Percentiles rank a stretch among this genome's conserved stretches.
phyloP scores from a whole-genome alignment of 805 yeast genomes.

The Pichia californica region DNA sequence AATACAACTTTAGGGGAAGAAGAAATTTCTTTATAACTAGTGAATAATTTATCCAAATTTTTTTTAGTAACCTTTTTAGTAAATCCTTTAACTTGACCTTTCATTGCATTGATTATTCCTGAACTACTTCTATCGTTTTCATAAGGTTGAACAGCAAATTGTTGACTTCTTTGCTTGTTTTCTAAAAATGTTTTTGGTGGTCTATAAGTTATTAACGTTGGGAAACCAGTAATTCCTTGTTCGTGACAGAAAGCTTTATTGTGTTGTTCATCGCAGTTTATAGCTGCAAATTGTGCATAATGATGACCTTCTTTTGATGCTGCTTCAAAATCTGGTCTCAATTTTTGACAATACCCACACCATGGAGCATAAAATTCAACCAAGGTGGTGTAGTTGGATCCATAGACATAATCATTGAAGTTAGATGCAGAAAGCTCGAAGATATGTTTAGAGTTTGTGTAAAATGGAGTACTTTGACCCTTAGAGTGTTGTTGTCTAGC shows the following conservation, averaged over 20 bases:
- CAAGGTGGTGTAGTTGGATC: slow-evolving; percentile 70
- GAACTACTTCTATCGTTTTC: slow-evolving; percentile 55
- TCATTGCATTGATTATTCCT: slow-evolving; percentile 47
- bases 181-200: slow-evolving; percentile 54
- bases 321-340: slow-evolving; percentile 58
- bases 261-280: slow-evolving; percentile 70
- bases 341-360: slow-evolving; percentile 89
- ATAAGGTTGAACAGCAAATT: slow-evolving; percentile 39
- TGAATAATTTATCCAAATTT: slow-evolving; percentile 27
- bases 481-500: not conserved
- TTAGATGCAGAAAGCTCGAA: slow-evolving; percentile 29
- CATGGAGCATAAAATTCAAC: slow-evolving; percentile 95
- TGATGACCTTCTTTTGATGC: slow-evolving; percentile 55
- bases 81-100: slow-evolving; percentile 59
- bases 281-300: slow-evolving; percentile 64
- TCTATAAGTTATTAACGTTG: slow-evolving; percentile 74
- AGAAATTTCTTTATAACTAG: slow-evolving; percentile 5
- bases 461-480: slow-evolving; percentile 14
- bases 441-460: slow-evolving; percentile 20
- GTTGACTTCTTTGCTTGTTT: slow-evolving; percentile 2
- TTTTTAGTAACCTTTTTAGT: slow-evolving; percentile 42
- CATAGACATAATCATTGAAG: slow-evolving; percentile 60
- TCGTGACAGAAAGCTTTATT: slow-evolving; percentile 67
- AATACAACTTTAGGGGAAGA: slow-evolving; percentile 39
- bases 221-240: slow-evolving; percentile 68